Percentiles rank a stretch among this genome's conserved stretches.
phyloP scores from a whole-genome alignment of 2,329 filamentous ascomycete species.

The Blastomyces emzantsi region DNA sequence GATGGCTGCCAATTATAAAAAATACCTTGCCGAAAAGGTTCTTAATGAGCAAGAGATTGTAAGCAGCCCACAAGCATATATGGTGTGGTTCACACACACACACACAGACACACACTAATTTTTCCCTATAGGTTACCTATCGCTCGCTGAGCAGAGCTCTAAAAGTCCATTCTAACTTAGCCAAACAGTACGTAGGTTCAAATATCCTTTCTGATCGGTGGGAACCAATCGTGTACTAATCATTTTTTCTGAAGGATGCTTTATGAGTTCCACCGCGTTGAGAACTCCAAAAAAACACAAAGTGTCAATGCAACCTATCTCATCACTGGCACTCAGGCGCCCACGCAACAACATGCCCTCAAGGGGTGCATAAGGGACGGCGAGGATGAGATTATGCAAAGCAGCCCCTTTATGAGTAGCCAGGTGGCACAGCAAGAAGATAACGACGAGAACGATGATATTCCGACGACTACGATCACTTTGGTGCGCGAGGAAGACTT shows the following conservation, averaged over 20 bases:
- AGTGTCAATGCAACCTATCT: slow-evolving; percentile 91
- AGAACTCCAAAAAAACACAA: slow-evolving; percentile 64
- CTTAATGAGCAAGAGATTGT: slow-evolving; percentile 68
- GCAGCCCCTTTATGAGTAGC: slow-evolving; percentile 58
- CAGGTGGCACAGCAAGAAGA: slow-evolving; percentile 51
- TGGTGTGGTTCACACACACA: background rate
- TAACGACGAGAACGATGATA: slow-evolving; percentile 37
- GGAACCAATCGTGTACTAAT: background rate
- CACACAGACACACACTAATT: too few species aligned
- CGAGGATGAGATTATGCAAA: slow-evolving; percentile 59
- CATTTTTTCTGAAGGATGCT: slow-evolving; percentile 55
- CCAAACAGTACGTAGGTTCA: slow-evolving; percentile 63
- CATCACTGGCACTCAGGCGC: slow-evolving; percentile 58
- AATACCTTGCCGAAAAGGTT: slow-evolving; percentile 65
- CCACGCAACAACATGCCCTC: slow-evolving; percentile 24
- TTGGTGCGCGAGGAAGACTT: slow-evolving; percentile 66
- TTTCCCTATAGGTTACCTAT: slow-evolving; percentile 63
- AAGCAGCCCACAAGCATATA: slow-evolving; percentile 24
- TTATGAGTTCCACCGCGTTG: slow-evolving; percentile 70
- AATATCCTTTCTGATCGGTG: background rate
- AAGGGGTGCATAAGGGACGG: slow-evolving; percentile 44
- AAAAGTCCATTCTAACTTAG: slow-evolving; percentile 73
- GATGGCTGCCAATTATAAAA: slow-evolving; percentile 51
- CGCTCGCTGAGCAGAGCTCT: slow-evolving; percentile 72
- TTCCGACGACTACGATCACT: slow-evolving; percentile 50